These are phyloP conservation scores for Pisolithus sp. DNA, from an alignment of 768 basidiomycete genomes.

Conservation along the genomic window DNA sequence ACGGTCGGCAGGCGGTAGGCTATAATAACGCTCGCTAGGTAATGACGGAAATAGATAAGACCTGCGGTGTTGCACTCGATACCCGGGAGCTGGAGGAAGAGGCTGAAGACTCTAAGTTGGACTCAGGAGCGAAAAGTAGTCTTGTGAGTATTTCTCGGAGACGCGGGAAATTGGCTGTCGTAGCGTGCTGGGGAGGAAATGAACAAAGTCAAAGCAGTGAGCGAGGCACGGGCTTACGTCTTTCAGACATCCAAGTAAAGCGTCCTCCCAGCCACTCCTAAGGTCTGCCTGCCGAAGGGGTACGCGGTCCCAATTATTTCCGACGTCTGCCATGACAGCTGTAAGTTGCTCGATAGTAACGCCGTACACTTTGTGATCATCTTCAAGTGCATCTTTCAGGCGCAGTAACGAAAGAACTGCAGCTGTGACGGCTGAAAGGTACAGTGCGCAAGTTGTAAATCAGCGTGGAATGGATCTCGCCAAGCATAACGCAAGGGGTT, in stretches of 20 bases:
- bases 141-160: slow-evolving; percentile 65
- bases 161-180: slow-evolving; percentile 61
- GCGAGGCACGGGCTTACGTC: slow-evolving; percentile 55
- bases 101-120: slow-evolving; percentile 33
- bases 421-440: slow-evolving; percentile 66
- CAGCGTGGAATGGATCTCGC: slow-evolving; percentile 83
- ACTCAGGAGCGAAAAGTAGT: slow-evolving; percentile 65
- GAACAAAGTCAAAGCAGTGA: background rate
- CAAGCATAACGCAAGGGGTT: slow-evolving; percentile 67
- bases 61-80: slow-evolving; percentile 40
- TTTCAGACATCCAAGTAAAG: slow-evolving; percentile 80
- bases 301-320: slow-evolving; percentile 83
- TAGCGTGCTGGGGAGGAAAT: slow-evolving; percentile 56
- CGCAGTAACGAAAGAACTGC: slow-evolving; percentile 61
- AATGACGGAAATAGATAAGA: slow-evolving; percentile 37
- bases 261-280: slow-evolving; percentile 88
- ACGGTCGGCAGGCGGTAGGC: slow-evolving; percentile 70
- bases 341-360: slow-evolving; percentile 58
- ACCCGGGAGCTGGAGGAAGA: slow-evolving; percentile 43
- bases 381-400: slow-evolving; percentile 33
- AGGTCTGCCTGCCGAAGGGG: slow-evolving; percentile 67
- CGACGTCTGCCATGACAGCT: slow-evolving; percentile 67
- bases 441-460: slow-evolving; percentile 88
- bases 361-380: slow-evolving; percentile 43
- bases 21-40: slow-evolving; percentile 66